These are phyloP conservation scores for Astrephomene gubernaculifera DNA, from an alignment of 139 green algal genomes.

Conservation along the genomic window DNA sequence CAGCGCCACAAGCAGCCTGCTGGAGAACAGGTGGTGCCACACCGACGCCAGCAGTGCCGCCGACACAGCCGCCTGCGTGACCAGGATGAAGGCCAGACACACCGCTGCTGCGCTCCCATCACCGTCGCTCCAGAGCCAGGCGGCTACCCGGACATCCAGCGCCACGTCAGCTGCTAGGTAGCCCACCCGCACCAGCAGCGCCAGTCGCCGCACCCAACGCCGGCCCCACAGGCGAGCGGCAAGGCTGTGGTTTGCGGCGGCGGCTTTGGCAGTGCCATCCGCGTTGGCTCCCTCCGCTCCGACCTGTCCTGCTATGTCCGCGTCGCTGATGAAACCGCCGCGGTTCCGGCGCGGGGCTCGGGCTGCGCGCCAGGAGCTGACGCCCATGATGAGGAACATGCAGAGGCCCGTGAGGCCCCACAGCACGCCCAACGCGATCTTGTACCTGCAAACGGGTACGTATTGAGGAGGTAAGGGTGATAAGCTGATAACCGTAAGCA, in stretches of 20 bases:
- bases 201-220: slow-evolving; percentile 26
- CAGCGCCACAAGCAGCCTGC: neutral
- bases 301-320: neutral
- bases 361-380: neutral
- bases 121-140: slow-evolving; percentile 48
- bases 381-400: slow-evolving; percentile 25
- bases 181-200: slow-evolving; percentile 11
- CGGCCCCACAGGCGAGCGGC: slow-evolving; percentile 9
- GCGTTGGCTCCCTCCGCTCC: neutral
- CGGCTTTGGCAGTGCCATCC: neutral
- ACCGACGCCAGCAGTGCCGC: slow-evolving; percentile 30
- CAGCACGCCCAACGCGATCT: slow-evolving; percentile 45
- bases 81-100: slow-evolving; percentile 50
- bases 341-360: neutral
- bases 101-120: neutral
- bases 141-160: slow-evolving; percentile 37
- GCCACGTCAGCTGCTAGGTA: slow-evolving; percentile 43
- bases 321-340: neutral
- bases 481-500: too few relatives aligned
- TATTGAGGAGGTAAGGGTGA: too few relatives aligned
- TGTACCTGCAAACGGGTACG: slow-evolving; percentile 45
- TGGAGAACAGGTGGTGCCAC: slow-evolving; percentile 35
- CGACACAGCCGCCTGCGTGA: slow-evolving; percentile 33
- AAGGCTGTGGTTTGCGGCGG: neutral
- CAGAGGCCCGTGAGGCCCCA: slow-evolving; percentile 44